Evolutionary conservation across 495 filamentous ascomycete genomes (phyloP).

Genomic region (Sordaria brevicollis): DNA sequence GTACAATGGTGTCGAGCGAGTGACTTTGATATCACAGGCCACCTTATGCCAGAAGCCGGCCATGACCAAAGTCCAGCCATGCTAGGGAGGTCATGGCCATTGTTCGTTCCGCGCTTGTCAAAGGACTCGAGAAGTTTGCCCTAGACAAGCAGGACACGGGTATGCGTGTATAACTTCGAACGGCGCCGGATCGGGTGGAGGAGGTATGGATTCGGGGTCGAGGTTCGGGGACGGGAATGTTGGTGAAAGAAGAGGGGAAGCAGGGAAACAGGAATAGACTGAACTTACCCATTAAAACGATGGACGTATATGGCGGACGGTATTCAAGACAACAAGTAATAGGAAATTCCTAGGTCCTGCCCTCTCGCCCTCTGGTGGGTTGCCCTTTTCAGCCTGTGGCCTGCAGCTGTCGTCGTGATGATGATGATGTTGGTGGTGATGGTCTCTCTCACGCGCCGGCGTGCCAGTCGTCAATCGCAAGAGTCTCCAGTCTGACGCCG

Average conservation of each 20-base stretch:
- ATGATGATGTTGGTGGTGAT: not conserved
- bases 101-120: not conserved
- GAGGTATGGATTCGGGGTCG: not conserved
- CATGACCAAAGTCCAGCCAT: not conserved
- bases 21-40: not conserved
- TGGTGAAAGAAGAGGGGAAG: slow-evolving; percentile 2
- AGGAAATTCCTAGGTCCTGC: not conserved
- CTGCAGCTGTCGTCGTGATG: not conserved
- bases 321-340: not conserved
- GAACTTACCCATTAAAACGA: not conserved
- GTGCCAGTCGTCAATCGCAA: not conserved
- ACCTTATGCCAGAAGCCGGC: not conserved
- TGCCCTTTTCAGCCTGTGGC: not conserved
- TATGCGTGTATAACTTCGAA: not conserved
- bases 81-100: not conserved
- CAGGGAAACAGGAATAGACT: not conserved
- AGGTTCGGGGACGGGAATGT: not conserved
- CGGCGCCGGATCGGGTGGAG: not conserved
- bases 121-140: not conserved
- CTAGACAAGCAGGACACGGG: not conserved
- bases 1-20: not conserved
- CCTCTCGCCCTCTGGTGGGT: not conserved
- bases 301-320: not conserved
- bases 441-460: not conserved
- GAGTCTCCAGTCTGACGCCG: not conserved